Percentiles rank a stretch among this genome's conserved stretches.
Evolutionary conservation across 805 yeast species (phyloP).

Genomic region (Cyberlindnera mycetangii): DNA sequence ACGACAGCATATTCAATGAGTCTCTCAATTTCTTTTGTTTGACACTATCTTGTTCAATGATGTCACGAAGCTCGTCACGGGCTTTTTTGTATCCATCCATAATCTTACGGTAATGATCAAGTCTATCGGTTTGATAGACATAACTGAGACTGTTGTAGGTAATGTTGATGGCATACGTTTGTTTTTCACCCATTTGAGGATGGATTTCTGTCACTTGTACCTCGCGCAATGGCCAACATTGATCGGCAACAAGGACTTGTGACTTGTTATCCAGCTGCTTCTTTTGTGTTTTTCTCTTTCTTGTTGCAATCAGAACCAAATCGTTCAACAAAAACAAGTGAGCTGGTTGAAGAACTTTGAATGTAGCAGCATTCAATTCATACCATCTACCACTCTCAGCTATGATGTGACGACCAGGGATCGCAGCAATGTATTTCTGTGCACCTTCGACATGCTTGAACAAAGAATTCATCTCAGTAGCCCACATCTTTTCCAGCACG

Average conservation of each 20-base stretch:
- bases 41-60: slow-evolving; percentile 47
- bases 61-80: slow-evolving; percentile 54
- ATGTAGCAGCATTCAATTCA: slow-evolving; percentile 80
- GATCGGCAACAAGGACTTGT: slow-evolving; percentile 57
- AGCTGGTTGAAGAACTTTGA: slow-evolving; percentile 73
- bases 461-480: slow-evolving; percentile 60
- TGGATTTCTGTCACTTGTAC: slow-evolving; percentile 34
- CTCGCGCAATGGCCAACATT: slow-evolving; percentile 75
- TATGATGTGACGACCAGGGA: slow-evolving; percentile 77
- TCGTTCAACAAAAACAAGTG: slow-evolving; percentile 80
- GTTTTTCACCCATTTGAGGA: slow-evolving; percentile 17
- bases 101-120: slow-evolving; percentile 54
- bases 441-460: slow-evolving; percentile 91
- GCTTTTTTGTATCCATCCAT: slow-evolving; percentile 58
- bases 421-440: slow-evolving; percentile 68
- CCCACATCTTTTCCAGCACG: slow-evolving; percentile 81
- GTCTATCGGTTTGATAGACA: slow-evolving; percentile 58
- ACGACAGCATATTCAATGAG: slow-evolving; percentile 41
- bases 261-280: slow-evolving; percentile 29
- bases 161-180: slow-evolving; percentile 42
- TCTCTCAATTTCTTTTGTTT: slow-evolving; percentile 42
- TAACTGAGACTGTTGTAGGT: slow-evolving; percentile 47
- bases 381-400: slow-evolving; percentile 83
- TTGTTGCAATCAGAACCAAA: slow-evolving; percentile 67
- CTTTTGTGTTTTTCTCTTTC: slow-evolving; percentile 37